Base-by-base conservation (phyloP, 1,284 basidiomycete genomes). In the Ustilago trichophora region DNA sequence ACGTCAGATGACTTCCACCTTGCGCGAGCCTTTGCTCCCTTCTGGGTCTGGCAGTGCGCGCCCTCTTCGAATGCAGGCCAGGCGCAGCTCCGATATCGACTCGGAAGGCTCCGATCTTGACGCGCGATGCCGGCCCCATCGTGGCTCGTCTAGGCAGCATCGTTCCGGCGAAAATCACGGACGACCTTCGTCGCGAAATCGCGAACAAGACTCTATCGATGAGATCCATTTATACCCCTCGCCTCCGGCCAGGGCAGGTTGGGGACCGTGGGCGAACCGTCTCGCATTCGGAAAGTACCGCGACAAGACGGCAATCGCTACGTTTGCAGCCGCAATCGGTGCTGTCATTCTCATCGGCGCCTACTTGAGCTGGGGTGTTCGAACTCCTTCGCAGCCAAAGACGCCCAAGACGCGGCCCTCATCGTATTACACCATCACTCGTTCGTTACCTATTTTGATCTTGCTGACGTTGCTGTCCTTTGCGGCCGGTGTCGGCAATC, bases 371-470 rank as follows among this genome's bases (percentile, higher is more conserved):
- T 62, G 54, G 62, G 52, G 57, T 43, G 58, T 35, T 22, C 55
- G 51, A 10, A 59, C 51, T 13, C 68, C 72, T 1, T 37, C 50
- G 18, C 51, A 49, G 31, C 73, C 74, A 6, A 68, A 66, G 33
- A 58, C 65, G 16, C 73, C 76, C 11, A 50, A 69, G 42, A 71
- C 66, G 8, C 56, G 70, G 13, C 76, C 75, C 1, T 76, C 75
- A 16, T 72, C 90, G 26, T 93, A 77, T 52, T 74, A 70, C 57
- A 77, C 75, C 37, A 62, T 77, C 57, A 77, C 94, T 43, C 90
- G 91, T 68, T 91, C 91, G 4, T 86, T 95, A 16, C 93, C 93
- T 2, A 84, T 95, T 54, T 85, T 94, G 58, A 88, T 89, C 24
- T 87, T 92, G 54, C 85, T 94, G 43, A 89, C 33, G 85, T 45